These are phyloP conservation scores for Waltiozyma sp. DNA, from an alignment of 1,139 yeast genomes.

Conservation along the genomic window DNA sequence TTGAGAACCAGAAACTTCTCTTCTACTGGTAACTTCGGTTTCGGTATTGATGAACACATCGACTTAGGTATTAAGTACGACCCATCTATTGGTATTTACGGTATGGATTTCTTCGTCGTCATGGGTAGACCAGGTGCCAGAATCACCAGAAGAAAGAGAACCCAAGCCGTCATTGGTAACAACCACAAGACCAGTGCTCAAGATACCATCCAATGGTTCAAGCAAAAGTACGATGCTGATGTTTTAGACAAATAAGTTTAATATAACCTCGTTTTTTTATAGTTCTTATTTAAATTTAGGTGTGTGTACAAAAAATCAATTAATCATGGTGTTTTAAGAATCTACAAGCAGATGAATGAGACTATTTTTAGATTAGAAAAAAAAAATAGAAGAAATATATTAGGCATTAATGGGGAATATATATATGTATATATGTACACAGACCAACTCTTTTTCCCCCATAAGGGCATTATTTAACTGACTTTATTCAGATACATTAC, in stretches of 20 bases:
- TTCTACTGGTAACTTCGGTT: conserved; percentile 99
- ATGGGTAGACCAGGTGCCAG: conserved; percentile 99
- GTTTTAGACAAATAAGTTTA: conserved; percentile 67
- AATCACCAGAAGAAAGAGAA: conserved; percentile 98
- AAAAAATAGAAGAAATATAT: background rate
- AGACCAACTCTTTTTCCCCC: no score
- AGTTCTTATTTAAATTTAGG: background rate
- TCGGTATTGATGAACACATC: conserved; percentile 99
- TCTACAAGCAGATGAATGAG: no score
- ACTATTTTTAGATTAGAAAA: no score
- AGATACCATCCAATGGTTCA: conserved; percentile 97
- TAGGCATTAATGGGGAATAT: no score
- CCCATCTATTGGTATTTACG: conserved; percentile 99
- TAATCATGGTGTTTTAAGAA: background rate
- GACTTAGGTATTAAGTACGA: conserved; percentile 99
- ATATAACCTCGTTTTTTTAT: background rate
- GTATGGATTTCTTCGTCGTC: conserved; percentile 99
- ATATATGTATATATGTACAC: no score
- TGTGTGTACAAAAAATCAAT: background rate
- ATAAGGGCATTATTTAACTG: no score
- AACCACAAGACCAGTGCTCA: conserved; percentile 86
- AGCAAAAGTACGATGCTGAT: conserved; percentile 98
- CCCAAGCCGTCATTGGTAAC: conserved; percentile 83
- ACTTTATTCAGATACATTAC: conserved; percentile 18
- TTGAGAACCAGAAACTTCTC: conserved; percentile 90